Base-by-base conservation (phyloP, 1,139 yeast species). In the Debaryomyces fabryi region DNA sequence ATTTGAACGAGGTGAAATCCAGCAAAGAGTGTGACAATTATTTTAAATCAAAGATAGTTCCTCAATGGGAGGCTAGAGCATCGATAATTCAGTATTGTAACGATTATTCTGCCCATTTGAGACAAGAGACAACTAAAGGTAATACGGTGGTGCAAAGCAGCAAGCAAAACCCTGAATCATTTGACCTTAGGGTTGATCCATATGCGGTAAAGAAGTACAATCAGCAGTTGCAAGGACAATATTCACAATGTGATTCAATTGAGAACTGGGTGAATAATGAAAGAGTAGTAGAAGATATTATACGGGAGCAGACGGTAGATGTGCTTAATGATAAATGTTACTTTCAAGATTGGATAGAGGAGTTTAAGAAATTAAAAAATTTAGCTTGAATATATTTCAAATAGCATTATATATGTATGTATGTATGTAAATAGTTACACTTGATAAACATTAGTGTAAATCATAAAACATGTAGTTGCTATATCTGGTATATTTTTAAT, bases 181-280 rank as follows among this genome's bases (percentile, higher is more conserved):
- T 65, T 47, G 74, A 74, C 52, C 60, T 74, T 39, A 55, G 78
- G 25, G 51, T 65, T 7, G 78, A 75, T 51, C 80, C 80, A 0
- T 75, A 75, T 49, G 79, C 79, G 5, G 51, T 57, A 24, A 63
- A 61, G 47, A 59, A 62, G 46, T 60, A 66, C 42, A 58, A 59
- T 18, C 63, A 63, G 18, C 49, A 54, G 20, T 29, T 64, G 5
- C 56, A 63, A 20, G 56, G 55, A 20, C 70, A 62, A 47, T 69
- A 52, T 44, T 49, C 55, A 2, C 55, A 60, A 36, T 63, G 71
- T 42, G 71, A 69, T 39, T 46, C 60, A 5, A 62, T 75, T 4
- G 72, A 70, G 25, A 62, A 60, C 42, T 75, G 80, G 80, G 65
- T 68, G 20, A 51, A 54, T 1, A 75, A 73, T 52, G 79, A 75